Evolutionary conservation across 2,329 filamentous ascomycete genomes (phyloP).

Genomic region (Exserohilum turcica): DNA sequence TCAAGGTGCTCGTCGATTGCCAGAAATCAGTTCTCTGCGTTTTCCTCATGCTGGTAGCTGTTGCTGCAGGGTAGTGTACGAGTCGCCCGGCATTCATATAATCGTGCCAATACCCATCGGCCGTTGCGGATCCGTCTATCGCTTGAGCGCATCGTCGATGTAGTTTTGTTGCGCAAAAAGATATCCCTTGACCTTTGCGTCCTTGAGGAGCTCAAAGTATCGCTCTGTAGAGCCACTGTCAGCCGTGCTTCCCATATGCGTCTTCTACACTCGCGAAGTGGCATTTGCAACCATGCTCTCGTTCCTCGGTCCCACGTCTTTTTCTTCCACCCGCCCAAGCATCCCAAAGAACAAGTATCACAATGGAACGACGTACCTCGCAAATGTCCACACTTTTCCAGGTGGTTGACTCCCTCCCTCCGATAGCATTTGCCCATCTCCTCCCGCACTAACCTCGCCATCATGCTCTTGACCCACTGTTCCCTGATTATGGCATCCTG

Average conservation of each 20-base stretch:
- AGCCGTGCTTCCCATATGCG: constrained; percentile 17
- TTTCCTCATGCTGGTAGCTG: constrained; percentile 11
- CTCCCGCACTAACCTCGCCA: constrained; percentile 79
- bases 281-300: neutral
- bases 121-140: constrained; percentile 11
- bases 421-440: constrained; percentile 87
- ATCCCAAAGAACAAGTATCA: too few relatives aligned
- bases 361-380: constrained; percentile 62
- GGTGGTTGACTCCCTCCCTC: constrained; percentile 81
- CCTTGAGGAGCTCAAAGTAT: constrained; percentile 77
- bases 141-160: constrained; percentile 46
- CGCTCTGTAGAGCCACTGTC: constrained; percentile 62
- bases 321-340: neutral
- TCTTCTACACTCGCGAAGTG: too few relatives aligned
- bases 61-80: neutral
- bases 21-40: constrained; percentile 15
- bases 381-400: constrained; percentile 83
- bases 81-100: constrained; percentile 2
- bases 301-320: neutral
- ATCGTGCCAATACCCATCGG: constrained; percentile 1
- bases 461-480: constrained; percentile 90
- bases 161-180: constrained; percentile 82
- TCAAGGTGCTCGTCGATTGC: constrained; percentile 6
- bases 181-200: constrained; percentile 78
- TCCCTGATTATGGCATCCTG: constrained; percentile 82